Conservation (phyloP, 768 basidiomycete genomes). For the Auriculariales sp. region DNA sequence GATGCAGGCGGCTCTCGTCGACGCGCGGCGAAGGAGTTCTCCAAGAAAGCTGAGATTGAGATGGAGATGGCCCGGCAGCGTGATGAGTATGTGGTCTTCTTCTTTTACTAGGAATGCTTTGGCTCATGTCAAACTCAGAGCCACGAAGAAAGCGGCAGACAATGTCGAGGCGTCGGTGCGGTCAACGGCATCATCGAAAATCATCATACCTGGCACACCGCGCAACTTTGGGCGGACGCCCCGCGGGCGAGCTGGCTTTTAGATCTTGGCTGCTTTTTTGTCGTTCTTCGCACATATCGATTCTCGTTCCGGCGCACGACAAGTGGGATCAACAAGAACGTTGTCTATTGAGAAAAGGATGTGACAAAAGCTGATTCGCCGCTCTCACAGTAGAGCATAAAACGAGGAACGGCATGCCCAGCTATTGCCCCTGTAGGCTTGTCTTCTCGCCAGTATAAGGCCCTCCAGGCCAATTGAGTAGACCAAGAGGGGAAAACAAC, state of each 20-base stretch:
- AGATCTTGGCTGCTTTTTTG: conserved; percentile 4
- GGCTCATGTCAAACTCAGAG: conserved; percentile 20
- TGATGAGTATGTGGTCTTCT: conserved; percentile 40
- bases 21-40: conserved; percentile 79
- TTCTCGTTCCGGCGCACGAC: too few relatives aligned
- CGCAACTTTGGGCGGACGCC: conserved; percentile 61
- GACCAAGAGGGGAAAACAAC: background rate
- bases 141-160: conserved; percentile 47
- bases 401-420: background rate
- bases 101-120: background rate
- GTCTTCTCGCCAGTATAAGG: background rate
- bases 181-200: conserved; percentile 31
- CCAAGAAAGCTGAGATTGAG: conserved; percentile 81
- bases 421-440: background rate
- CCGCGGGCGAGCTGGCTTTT: conserved; percentile 57
- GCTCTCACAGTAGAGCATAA: background rate
- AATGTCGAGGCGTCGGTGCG: conserved; percentile 39
- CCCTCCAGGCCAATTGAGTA: background rate
- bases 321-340: too few relatives aligned
- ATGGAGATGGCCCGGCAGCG: conserved; percentile 77
- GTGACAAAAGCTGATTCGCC: background rate
- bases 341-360: background rate
- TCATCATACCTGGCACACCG: conserved; percentile 72
- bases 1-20: conserved; percentile 57
- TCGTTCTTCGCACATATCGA: background rate